phyloP scores from a whole-genome alignment of 192 early-diverging fungal genomes.

The Backusella parvicylindrica region DNA sequence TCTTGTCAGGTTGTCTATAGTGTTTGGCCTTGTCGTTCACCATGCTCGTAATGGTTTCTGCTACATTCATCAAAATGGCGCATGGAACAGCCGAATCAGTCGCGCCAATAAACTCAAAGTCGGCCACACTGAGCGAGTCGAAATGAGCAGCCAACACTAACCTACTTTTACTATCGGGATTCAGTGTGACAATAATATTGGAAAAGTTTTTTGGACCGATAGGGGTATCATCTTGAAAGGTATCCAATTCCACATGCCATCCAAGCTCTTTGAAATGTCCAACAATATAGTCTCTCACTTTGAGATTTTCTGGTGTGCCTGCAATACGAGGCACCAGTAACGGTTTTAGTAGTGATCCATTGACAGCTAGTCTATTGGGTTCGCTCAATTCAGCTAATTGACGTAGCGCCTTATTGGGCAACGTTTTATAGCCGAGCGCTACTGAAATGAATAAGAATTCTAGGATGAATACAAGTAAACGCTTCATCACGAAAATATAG shows the following conservation, averaged over 20 bases:
- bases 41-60: conserved; percentile 58
- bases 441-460: background rate
- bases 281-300: conserved; percentile 72
- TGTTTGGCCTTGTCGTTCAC: conserved; percentile 43
- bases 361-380: conserved; percentile 20
- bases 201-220: conserved; percentile 69
- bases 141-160: conserved; percentile 91
- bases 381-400: conserved; percentile 14
- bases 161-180: conserved; percentile 63
- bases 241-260: conserved; percentile 80
- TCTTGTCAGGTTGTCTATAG: conserved; percentile 30
- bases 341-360: conserved; percentile 62
- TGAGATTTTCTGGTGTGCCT: conserved; percentile 65
- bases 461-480: background rate
- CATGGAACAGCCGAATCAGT: conserved; percentile 91
- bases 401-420: background rate
- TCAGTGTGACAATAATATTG: conserved; percentile 90
- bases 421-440: background rate
- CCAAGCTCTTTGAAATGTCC: conserved; percentile 58
- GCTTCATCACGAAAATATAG: background rate
- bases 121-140: conserved; percentile 80
- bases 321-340: conserved; percentile 78
- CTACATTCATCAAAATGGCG: conserved; percentile 86
- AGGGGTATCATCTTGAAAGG: conserved; percentile 76
- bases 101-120: conserved; percentile 76